Evolutionary conservation across 495 filamentous ascomycete genomes (phyloP).

Genomic region (Penicillium canariense): DNA sequence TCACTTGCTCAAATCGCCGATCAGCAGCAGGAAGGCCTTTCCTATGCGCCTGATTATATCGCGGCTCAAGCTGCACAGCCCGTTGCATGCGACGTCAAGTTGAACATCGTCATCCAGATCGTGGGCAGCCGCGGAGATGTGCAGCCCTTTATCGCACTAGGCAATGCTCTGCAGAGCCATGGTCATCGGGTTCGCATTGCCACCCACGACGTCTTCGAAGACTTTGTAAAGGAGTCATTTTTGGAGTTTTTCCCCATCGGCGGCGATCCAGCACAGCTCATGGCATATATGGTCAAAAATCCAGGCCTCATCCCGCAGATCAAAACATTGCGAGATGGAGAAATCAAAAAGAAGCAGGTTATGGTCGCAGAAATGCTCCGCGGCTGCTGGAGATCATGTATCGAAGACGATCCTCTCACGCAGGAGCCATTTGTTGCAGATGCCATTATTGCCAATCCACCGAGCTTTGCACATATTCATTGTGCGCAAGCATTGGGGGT

Average conservation of each 20-base stretch:
- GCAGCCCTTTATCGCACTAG: slow-evolving; percentile 64
- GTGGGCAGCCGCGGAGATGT: slow-evolving; percentile 69
- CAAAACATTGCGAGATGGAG: slow-evolving; percentile 38
- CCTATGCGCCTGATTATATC: background rate
- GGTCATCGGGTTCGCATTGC: slow-evolving; percentile 55
- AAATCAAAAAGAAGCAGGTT: slow-evolving; percentile 37
- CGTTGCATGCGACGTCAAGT: slow-evolving; percentile 12
- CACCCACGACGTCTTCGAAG: slow-evolving; percentile 56
- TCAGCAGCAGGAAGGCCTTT: slow-evolving; percentile 8
- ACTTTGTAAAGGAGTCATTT: slow-evolving; percentile 50
- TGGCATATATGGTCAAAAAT: slow-evolving; percentile 56
- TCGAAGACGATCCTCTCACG: slow-evolving; percentile 9
- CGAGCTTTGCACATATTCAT: slow-evolving; percentile 65
- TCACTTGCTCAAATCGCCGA: slow-evolving; percentile 16
- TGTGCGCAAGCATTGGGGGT: slow-evolving; percentile 60
- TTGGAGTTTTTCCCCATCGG: slow-evolving; percentile 58
- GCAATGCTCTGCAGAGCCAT: slow-evolving; percentile 45
- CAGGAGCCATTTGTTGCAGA: slow-evolving; percentile 59
- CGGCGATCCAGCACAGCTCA: slow-evolving; percentile 57
- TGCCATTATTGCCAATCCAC: slow-evolving; percentile 66
- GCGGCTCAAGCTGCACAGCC: background rate
- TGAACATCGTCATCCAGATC: slow-evolving; percentile 73
- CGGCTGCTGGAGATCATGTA: slow-evolving; percentile 47
- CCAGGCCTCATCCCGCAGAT: slow-evolving; percentile 45
- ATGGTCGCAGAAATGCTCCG: slow-evolving; percentile 53